These are phyloP conservation scores for Ogataea parapolymorpha DNA, from an alignment of 805 yeast species.

Conservation along the genomic window DNA sequence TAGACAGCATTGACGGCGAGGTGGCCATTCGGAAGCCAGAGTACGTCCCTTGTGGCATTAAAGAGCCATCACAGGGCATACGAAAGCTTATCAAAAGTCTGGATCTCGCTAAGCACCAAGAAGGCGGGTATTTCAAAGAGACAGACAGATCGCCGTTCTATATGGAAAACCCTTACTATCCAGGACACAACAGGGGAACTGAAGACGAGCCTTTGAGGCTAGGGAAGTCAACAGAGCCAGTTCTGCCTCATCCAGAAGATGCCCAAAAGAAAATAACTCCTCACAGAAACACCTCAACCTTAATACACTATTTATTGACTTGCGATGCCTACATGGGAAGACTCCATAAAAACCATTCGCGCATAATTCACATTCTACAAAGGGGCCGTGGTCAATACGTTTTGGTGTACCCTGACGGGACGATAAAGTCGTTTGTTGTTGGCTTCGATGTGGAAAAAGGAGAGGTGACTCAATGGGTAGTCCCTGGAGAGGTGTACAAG, in stretches of 20 bases:
- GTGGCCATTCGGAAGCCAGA: constrained; percentile 22
- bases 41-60: constrained; percentile 18
- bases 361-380: constrained; percentile 54
- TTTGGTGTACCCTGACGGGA: constrained; percentile 48
- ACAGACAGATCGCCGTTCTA: constrained; percentile 50
- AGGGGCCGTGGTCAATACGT: constrained; percentile 56
- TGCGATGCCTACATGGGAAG: constrained; percentile 50
- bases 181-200: constrained; percentile 26
- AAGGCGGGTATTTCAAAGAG: constrained; percentile 57
- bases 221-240: constrained; percentile 15
- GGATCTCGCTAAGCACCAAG: constrained; percentile 43
- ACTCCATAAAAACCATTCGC: constrained; percentile 47
- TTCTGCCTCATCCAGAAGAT: constrained; percentile 14
- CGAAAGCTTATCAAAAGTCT: constrained; percentile 35
- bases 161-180: constrained; percentile 39
- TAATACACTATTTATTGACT: constrained; percentile 51
- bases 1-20: constrained; percentile 19
- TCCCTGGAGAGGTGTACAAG: constrained; percentile 58
- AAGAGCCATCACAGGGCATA: constrained; percentile 21
- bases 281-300: constrained; percentile 43
- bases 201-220: constrained; percentile 11
- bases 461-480: constrained; percentile 58
- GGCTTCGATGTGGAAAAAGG: constrained; percentile 48
- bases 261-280: constrained; percentile 21
- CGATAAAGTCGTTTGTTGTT: constrained; percentile 46